Evolutionary conservation across 345 rosid species (phyloP).

Genomic region (Excoecaria agallocha): DNA sequence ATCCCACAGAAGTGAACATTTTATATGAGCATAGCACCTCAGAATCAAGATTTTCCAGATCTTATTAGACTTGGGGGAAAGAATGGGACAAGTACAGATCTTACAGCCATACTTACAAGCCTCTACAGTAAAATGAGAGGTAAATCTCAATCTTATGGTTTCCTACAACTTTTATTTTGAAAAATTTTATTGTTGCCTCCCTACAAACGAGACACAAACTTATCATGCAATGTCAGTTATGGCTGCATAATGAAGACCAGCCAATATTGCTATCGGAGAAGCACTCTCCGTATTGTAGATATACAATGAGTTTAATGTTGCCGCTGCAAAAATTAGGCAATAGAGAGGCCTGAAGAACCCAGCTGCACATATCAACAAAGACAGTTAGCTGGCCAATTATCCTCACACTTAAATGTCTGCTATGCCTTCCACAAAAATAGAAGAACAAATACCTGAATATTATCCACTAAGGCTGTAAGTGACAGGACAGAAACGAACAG

Average conservation of each 20-base stretch:
- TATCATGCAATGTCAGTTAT: slow-evolving; percentile 90
- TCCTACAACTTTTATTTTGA: neutral
- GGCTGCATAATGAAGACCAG: slow-evolving; percentile 95
- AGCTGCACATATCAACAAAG: slow-evolving; percentile 42
- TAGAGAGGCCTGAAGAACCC: slow-evolving; percentile 87
- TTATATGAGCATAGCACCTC: neutral
- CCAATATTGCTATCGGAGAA: slow-evolving; percentile 67
- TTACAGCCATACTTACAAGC: neutral
- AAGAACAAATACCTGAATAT: slow-evolving; percentile 46
- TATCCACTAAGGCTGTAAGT: slow-evolving; percentile 58
- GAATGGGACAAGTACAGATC: neutral
- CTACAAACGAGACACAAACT: slow-evolving; percentile 1
- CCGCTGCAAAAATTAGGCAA: slow-evolving; percentile 84
- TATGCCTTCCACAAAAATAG: no score
- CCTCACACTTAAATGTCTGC: neutral
- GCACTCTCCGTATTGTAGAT: slow-evolving; percentile 84
- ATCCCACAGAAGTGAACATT: neutral
- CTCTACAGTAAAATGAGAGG: neutral
- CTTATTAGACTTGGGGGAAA: neutral
- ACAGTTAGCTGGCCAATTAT: slow-evolving; percentile 7
- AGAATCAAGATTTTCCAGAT: neutral
- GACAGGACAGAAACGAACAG: slow-evolving; percentile 82
- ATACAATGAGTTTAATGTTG: slow-evolving; percentile 83
- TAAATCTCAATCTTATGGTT: neutral
- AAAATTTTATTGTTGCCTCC: neutral